Base-by-base conservation (phyloP, 306 rosid species). In the Vigna hirtella region DNA sequence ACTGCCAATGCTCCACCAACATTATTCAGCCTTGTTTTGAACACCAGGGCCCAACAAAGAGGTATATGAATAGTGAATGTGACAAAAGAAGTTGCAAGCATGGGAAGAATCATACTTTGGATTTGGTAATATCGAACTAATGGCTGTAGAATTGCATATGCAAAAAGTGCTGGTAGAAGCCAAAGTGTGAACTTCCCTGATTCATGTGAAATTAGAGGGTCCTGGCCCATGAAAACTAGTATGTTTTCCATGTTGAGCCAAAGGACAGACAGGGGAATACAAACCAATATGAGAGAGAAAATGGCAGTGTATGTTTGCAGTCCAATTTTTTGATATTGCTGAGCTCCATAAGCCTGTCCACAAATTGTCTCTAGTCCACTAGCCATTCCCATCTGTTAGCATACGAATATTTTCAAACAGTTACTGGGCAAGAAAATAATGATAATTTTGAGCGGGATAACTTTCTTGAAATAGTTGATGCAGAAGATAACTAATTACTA, bases 1-100 rank as follows among this genome's bases (percentile, higher is more conserved):
- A 90, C 78, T 51, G 98, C 87, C 30, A 94, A 38, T 43, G 98
- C 97, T 58, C 88, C 98, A 64, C 98, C 98, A 66, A 85, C 38
- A 81, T 73, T 85, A 4, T 36, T 73, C 8, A 81, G 57, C 22
- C 83, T 82, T 50, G 88, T 74, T 76, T 89, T 91, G 76, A 77
- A 93, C 13, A 93, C 98, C 81, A 93, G 52, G 72, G 28, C 66
- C 98, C 98, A 93, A 80, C 98, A 91, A 36, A 89, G 71, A 53
- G 93, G 91, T 15, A 91, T 22, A 49, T 88, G 91, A 68, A 88
- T 42, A 43, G 47, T 73, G 28, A 93, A 70, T 40, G 78, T 77
- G 63, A 77, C 74, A 16, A 45, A 83, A 59, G 94, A 83, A 80
- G 88, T 79, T 40, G 83, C 1, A 9, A 93, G 77, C 93, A 91